phyloP scores from a whole-genome alignment of 805 yeast species.

The Myxozyma vanderwaltii region DNA sequence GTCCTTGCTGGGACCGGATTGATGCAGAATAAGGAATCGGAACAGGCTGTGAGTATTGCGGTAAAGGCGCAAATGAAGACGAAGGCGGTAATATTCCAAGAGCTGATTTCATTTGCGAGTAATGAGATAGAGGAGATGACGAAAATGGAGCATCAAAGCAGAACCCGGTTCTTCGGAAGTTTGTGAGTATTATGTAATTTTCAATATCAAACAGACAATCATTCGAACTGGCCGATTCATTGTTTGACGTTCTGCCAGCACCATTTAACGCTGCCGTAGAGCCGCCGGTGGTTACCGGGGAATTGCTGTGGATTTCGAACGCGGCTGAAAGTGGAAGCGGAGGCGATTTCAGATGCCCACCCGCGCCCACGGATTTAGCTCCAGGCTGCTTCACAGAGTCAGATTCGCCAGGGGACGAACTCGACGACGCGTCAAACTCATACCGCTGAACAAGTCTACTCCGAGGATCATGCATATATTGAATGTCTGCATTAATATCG shows the following conservation, averaged over 20 bases:
- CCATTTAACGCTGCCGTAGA: neutral
- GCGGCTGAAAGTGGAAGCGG: neutral
- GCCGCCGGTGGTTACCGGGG: neutral
- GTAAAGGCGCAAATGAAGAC: neutral
- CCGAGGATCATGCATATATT: constrained; percentile 11
- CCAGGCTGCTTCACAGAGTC: neutral
- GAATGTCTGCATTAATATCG: constrained; percentile 11
- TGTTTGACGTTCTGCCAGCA: neutral
- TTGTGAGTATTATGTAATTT: constrained; percentile 16
- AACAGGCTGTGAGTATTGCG: constrained; percentile 1
- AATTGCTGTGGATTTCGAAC: neutral
- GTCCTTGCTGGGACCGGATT: neutral
- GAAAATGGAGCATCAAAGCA: constrained; percentile 16
- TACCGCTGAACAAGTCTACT: constrained; percentile 13
- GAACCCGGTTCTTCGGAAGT: constrained; percentile 27
- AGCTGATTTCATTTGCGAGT: neutral
- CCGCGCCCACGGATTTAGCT: neutral
- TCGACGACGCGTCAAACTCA: constrained; percentile 2
- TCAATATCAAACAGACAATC: constrained; percentile 25
- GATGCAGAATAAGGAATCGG: neutral
- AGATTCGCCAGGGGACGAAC: neutral
- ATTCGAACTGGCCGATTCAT: neutral
- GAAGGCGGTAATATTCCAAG: neutral
- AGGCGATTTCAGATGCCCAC: neutral
- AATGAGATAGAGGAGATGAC: neutral